A percentile compares a stretch with the other conserved stretches of the same genome.
phyloP scores from a whole-genome alignment of 2,329 filamentous ascomycete genomes.

The Polychaeton citri region DNA sequence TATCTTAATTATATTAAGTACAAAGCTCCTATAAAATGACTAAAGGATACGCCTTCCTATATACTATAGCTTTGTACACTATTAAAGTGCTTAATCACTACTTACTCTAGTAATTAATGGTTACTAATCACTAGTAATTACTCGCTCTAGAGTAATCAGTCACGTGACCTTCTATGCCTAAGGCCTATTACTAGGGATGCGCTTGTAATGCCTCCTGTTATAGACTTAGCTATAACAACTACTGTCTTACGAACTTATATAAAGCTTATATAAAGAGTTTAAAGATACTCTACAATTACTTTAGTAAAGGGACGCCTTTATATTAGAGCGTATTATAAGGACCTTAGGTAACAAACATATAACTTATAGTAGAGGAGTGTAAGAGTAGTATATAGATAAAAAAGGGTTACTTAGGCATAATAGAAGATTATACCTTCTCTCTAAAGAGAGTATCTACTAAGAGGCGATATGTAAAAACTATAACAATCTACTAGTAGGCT shows the following conservation, averaged over 20 bases:
- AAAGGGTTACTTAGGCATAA: neutral
- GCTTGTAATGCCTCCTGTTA: neutral
- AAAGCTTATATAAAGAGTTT: neutral
- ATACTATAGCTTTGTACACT: constrained; percentile 1
- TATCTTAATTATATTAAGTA: constrained; percentile 18
- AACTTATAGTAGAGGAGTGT: neutral
- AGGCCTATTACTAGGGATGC: neutral
- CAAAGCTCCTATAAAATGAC: constrained; percentile 12
- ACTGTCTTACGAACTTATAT: neutral
- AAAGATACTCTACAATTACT: neutral
- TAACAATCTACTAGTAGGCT: neutral
- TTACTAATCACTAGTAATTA: constrained; percentile 3
- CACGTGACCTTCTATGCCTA: neutral
- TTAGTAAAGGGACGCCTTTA: neutral
- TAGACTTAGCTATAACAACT: neutral
- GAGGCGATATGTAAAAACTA: neutral
- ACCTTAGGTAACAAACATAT: neutral
- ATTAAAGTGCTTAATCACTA: too few species aligned
- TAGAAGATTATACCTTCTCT: neutral
- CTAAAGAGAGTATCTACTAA: neutral
- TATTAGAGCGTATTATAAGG: neutral
- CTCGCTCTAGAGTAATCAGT: neutral
- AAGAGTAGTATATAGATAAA: neutral
- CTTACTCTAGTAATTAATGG: constrained; percentile 1
- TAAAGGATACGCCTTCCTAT: constrained; percentile 7